Base-by-base conservation (phyloP, 2,329 filamentous ascomycete genomes). In the Trichoderma simmonsii region DNA sequence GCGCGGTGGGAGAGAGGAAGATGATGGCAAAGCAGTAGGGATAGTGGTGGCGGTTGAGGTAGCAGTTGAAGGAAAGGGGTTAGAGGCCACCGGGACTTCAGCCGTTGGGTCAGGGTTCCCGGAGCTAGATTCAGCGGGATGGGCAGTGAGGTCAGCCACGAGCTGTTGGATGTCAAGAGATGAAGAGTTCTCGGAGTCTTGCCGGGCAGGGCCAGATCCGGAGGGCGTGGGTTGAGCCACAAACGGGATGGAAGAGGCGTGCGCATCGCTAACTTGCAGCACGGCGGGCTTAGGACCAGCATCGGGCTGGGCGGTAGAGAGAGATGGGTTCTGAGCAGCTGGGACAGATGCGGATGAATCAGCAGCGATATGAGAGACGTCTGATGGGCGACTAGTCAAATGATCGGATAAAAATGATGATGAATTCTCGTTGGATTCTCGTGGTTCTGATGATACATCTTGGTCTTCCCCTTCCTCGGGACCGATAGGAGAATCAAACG, bases 401-500 rank as follows among this genome's bases (percentile, higher is more conserved):
- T 78, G 78, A 78, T 81, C 82, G 81, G 81, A 80, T 72, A 80
- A 76, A 77, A 80, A 78, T 78, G 82, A 79, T 83, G 82, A 79
- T 83, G 80, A 82, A 83, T 82, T 83, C 79, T 82, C 76, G 77
- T 72, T 77, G 79, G 76, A 81, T 80, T 71, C 60, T 77, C 75
- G 68, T 24, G 62, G 62, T 62, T 62, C 65, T 71, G 66, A 70
- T 80, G 83, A 82, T 85, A 86, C 81, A 85, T 83, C 78, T 76
- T 78, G 78, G 73, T 80, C 79, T 73, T 78, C 81, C 73, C 76
- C 79, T 73, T 80, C 78, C 71, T 81, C 79, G 61, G 78, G 75
- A 60, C 77, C 81, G 77, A 81, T 80, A 71, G 84, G 83, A 71
- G 86, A 86, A 79, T 86, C 83, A 82, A 86, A 85, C 48, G 81